These are phyloP conservation scores for Candida rishiriensis DNA, from an alignment of 805 yeast species.

Conservation along the genomic window DNA sequence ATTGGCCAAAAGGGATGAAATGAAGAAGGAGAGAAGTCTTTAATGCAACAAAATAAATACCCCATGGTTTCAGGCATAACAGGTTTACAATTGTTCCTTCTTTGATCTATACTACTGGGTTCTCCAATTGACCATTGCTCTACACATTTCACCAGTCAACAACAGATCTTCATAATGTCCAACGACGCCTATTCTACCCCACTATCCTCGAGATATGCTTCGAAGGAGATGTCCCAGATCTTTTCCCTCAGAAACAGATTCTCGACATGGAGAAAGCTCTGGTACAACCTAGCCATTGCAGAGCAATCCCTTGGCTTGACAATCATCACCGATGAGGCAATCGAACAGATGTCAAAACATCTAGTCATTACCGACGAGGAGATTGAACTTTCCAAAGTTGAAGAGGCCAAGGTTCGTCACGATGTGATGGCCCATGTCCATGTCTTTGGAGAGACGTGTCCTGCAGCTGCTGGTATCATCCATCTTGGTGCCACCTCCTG, in stretches of 20 bases:
- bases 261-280: constrained; percentile 97
- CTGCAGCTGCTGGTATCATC: constrained; percentile 95
- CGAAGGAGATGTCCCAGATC: constrained; percentile 91
- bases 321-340: constrained; percentile 86
- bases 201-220: constrained; percentile 92
- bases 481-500: constrained; percentile 98
- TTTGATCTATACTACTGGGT: neutral
- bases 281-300: constrained; percentile 94
- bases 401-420: constrained; percentile 97
- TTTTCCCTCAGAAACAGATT: constrained; percentile 92
- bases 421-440: constrained; percentile 99
- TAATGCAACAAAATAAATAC: too few species aligned
- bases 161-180: constrained; percentile 25
- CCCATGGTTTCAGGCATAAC: too few species aligned
- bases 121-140: neutral
- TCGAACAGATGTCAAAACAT: constrained; percentile 76
- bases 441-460: constrained; percentile 86
- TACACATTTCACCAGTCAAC: neutral
- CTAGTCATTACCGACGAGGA: constrained; percentile 88
- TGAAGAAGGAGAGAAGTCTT: too few species aligned
- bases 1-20: too few species aligned
- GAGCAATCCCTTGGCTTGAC: constrained; percentile 86
- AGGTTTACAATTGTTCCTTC: too few species aligned
- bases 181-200: constrained; percentile 87
- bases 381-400: constrained; percentile 79